Evolutionary conservation across 306 rosid genomes (phyloP).

Genomic region (Carpinus fangiana): DNA sequence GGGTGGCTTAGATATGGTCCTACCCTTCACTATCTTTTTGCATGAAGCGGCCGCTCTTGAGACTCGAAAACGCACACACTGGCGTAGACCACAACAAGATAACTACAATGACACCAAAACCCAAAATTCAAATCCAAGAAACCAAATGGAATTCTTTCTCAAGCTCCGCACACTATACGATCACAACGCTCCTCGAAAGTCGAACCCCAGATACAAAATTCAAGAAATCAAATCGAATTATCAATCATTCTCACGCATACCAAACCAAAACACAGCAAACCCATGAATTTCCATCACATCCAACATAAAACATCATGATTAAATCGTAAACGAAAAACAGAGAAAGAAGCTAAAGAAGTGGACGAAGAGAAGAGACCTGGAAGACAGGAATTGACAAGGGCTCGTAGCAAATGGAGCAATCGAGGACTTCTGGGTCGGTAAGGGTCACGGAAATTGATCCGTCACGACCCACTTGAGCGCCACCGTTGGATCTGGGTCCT

Average conservation of each 20-base stretch:
- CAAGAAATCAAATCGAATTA: not conserved
- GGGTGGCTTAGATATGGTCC: not conserved
- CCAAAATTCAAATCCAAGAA: not conserved
- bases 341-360: not conserved
- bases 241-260: not conserved
- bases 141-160: not conserved
- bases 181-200: not conserved
- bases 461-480: not conserved
- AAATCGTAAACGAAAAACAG: not conserved
- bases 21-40: no score
- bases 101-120: not conserved
- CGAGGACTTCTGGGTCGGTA: slow-evolving; percentile 75
- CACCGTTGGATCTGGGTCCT: slow-evolving; percentile 17
- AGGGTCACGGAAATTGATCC: slow-evolving; percentile 39
- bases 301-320: not conserved
- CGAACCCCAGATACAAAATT: not conserved
- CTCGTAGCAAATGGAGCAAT: slow-evolving; percentile 77
- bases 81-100: not conserved
- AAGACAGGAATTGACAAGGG: slow-evolving; percentile 59
- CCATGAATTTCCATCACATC: not conserved
- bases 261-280: not conserved
- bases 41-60: not conserved
- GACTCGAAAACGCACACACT: no score
- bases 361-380: slow-evolving; percentile 49
- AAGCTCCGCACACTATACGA: not conserved